Evolutionary conservation across 371 early-diverging fungal genomes (phyloP).

Genomic region (Circinella umbellata): DNA sequence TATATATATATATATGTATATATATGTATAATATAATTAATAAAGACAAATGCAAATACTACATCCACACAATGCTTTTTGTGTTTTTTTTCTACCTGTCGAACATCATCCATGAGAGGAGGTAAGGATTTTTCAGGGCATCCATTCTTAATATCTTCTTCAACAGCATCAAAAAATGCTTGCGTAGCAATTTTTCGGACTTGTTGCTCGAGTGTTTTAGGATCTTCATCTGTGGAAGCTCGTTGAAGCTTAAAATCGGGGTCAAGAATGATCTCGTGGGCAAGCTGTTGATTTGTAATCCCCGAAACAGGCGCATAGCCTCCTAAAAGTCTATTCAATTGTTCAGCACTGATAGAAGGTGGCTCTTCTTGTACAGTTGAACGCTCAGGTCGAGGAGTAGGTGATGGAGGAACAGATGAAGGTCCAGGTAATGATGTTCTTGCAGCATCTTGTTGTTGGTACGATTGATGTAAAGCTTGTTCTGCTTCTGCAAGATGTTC

Average conservation of each 20-base stretch:
- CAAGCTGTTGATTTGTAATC: slow-evolving; percentile 69
- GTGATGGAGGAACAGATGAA: slow-evolving; percentile 24
- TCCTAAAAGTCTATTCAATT: slow-evolving; percentile 31
- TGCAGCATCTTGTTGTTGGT: neutral
- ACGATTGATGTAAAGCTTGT: slow-evolving; percentile 24
- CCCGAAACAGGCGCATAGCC: slow-evolving; percentile 27
- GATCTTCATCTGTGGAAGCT: slow-evolving; percentile 25
- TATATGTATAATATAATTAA: neutral
- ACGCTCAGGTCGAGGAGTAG: slow-evolving; percentile 27
- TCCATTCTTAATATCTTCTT: slow-evolving; percentile 53
- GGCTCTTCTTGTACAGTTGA: neutral
- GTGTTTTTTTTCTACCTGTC: slow-evolving; percentile 42
- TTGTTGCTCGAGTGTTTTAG: slow-evolving; percentile 53
- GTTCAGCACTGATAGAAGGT: slow-evolving; percentile 18
- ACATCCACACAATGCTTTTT: neutral
- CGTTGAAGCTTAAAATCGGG: slow-evolving; percentile 70
- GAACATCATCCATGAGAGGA: slow-evolving; percentile 57
- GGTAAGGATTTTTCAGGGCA: slow-evolving; percentile 44
- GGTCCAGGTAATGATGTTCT: neutral
- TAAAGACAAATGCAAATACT: neutral
- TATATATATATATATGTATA: neutral
- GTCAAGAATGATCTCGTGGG: slow-evolving; percentile 80
- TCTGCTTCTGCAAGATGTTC: slow-evolving; percentile 24
- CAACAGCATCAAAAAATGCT: slow-evolving; percentile 69
- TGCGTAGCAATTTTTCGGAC: slow-evolving; percentile 59